A percentile compares a stretch with the other conserved stretches of the same genome.
These are phyloP conservation scores for Atkinsonella texensis DNA, from an alignment of 2,329 filamentous ascomycete genomes.

Conservation along the genomic window DNA sequence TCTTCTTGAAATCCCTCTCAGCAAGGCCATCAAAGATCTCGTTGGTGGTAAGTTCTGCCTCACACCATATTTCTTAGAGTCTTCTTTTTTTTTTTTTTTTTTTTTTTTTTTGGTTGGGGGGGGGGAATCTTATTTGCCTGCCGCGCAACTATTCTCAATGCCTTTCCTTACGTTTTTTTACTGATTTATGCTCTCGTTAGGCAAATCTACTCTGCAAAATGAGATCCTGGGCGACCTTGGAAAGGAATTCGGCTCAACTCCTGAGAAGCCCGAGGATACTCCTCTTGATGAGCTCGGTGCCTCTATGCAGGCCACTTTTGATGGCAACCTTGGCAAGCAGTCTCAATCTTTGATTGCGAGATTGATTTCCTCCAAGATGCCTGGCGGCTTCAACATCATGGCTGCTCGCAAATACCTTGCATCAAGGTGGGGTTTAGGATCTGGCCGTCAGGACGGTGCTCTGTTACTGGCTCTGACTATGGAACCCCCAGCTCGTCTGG, in stretches of 20 bases:
- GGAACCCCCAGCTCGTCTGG: constrained; percentile 80
- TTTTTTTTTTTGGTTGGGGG: too few relatives aligned
- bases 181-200: constrained; percentile 31
- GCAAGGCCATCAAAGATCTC: constrained; percentile 96
- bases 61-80: neutral
- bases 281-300: constrained; percentile 91
- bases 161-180: neutral
- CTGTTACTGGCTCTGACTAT: constrained; percentile 81
- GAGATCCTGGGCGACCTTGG: constrained; percentile 95
- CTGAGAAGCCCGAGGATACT: constrained; percentile 96
- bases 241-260: constrained; percentile 96
- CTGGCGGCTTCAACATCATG: constrained; percentile 98
- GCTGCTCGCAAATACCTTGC: constrained; percentile 90
- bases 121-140: neutral
- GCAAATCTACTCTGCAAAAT: constrained; percentile 97
- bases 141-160: neutral
- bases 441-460: constrained; percentile 83
- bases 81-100: too few relatives aligned
- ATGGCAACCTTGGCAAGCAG: constrained; percentile 95
- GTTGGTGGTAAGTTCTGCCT: constrained; percentile 67
- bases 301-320: constrained; percentile 96
- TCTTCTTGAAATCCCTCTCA: constrained; percentile 74
- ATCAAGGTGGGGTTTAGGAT: constrained; percentile 77
- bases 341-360: constrained; percentile 87
- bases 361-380: constrained; percentile 98